Base-by-base conservation (phyloP, 805 yeast genomes). In the Pichia rugopelliculosa region DNA sequence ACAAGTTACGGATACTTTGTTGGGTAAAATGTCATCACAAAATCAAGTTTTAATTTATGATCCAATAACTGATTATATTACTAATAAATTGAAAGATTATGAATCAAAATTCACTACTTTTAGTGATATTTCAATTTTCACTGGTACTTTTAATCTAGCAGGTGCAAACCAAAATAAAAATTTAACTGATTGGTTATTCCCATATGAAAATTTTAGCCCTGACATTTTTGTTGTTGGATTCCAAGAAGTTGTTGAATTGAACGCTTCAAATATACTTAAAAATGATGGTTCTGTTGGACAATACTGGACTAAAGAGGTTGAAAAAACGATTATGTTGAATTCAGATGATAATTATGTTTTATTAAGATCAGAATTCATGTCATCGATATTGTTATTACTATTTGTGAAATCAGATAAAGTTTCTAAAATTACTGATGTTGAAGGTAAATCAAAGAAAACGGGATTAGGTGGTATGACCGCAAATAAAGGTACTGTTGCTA, bases 391-490 rank as follows among this genome's bases (percentile, higher is more conserved):
- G 22, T 67, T 86, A 27, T 68, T 84, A 39, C 72, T 85, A 43
- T 84, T 82, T 61, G 87, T 80, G 6, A 77, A 75, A 50, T 64
- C 74, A 7, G 71, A 70, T 38, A 64, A 70, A 42, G 69, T 74
- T 47, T 53, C 58, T 0, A 60, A 72, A 46, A 80, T 93, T 4
- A 85, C 87, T 13, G 83, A 84, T 58, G 96, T 93, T 6, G 90
- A 89, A 56, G 97, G 97, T n/a, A 77, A 90, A n/a, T 77, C 86
- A 12, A 91, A 90, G 58, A 91, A 91, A 65, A 91, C 98, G 0
- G 99, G 98, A 0, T 70, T 93, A 46, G 96, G 97, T 36, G 99
- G 99, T 40, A 91, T 93, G 69, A 80, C 98, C 0, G 99, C 97
- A 17, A 91, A 93, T 63, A 91, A 91, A 64, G 99, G 99, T 40